phyloP scores from a whole-genome alignment of 495 filamentous ascomycete species.

The Halenospora varia region DNA sequence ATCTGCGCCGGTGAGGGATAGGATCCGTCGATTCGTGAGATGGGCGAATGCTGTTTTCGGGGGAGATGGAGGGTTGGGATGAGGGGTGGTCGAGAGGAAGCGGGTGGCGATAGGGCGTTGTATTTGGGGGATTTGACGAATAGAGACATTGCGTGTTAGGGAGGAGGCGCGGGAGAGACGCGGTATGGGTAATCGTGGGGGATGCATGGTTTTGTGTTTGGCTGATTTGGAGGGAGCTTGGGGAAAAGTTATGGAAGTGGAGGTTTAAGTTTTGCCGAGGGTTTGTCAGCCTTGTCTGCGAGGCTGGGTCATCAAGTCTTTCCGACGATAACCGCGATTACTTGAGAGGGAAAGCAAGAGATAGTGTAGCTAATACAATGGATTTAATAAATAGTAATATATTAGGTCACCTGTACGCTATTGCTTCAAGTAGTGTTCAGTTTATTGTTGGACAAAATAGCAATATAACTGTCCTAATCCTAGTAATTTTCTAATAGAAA shows the following conservation, averaged over 20 bases:
- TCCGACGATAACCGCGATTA: too few relatives aligned
- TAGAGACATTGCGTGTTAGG: neutral
- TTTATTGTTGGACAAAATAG: too few relatives aligned
- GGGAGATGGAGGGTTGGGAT: constrained; percentile 20
- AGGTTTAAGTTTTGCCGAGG: neutral
- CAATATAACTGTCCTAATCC: neutral
- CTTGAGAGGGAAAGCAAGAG: too few relatives aligned
- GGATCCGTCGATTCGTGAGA: constrained; percentile 69
- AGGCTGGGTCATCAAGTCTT: neutral
- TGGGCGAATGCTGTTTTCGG: constrained; percentile 44
- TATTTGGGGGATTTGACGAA: neutral
- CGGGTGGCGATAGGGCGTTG: neutral
- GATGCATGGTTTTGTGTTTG: constrained; percentile 14
- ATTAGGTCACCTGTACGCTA: too few relatives aligned
- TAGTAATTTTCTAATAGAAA: too few relatives aligned
- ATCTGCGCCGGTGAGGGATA: constrained; percentile 74
- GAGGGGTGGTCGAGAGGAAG: constrained; percentile 1
- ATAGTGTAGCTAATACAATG: too few relatives aligned
- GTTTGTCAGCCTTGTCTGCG: constrained; percentile 12
- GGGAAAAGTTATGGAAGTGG: constrained; percentile 2
- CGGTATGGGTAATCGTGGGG: neutral
- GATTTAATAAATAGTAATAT: too few relatives aligned
- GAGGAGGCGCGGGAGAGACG: neutral
- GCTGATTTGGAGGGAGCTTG: neutral
- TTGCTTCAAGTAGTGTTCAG: too few relatives aligned